Percentiles rank a stretch among this genome's conserved stretches.
Evolutionary conservation across 2,329 filamentous ascomycete species (phyloP).

Genomic region (Mycocentrospora acerina): DNA sequence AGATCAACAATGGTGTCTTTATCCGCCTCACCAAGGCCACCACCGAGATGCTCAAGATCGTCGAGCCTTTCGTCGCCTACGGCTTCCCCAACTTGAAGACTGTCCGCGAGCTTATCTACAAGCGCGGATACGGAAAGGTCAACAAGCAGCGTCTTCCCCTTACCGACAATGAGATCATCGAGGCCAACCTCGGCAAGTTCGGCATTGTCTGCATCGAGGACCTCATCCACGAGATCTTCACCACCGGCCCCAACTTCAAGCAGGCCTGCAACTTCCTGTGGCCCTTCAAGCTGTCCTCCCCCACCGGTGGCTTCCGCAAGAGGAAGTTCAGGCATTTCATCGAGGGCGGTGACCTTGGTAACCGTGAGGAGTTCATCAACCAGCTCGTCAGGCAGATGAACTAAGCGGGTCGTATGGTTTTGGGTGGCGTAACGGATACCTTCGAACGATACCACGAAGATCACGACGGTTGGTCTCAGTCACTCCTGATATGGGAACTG

Average conservation of each 20-base stretch:
- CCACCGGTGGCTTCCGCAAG: slow-evolving; percentile 91
- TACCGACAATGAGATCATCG: slow-evolving; percentile 96
- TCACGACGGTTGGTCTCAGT: slow-evolving; percentile 23
- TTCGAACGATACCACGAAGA: slow-evolving; percentile 32
- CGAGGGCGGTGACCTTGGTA: slow-evolving; percentile 97
- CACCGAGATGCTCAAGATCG: slow-evolving; percentile 91
- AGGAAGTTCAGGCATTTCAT: slow-evolving; percentile 99
- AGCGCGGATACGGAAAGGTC: slow-evolving; percentile 95
- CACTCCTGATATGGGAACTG: slow-evolving; percentile 20
- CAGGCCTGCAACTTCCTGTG: slow-evolving; percentile 99
- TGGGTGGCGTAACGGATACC: slow-evolving; percentile 32
- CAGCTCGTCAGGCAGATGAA: slow-evolving; percentile 97
- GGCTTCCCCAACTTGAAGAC: slow-evolving; percentile 99
- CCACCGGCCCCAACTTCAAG: slow-evolving; percentile 98
- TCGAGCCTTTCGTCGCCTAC: slow-evolving; percentile 99
- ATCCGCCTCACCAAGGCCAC: slow-evolving; percentile 97
- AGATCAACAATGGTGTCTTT: slow-evolving; percentile 99
- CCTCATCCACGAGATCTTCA: slow-evolving; percentile 97
- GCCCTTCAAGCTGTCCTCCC: slow-evolving; percentile 99
- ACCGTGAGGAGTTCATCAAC: slow-evolving; percentile 99
- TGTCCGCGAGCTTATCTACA: slow-evolving; percentile 99
- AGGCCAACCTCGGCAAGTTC: slow-evolving; percentile 94
- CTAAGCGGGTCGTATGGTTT: slow-evolving; percentile 55
- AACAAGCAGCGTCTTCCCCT: slow-evolving; percentile 97
- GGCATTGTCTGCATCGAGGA: slow-evolving; percentile 97